A percentile compares a stretch with the other conserved stretches of the same genome.
Conservation (phyloP, 768 basidiomycete genomes). For the Termitomyces sp. region DNA sequence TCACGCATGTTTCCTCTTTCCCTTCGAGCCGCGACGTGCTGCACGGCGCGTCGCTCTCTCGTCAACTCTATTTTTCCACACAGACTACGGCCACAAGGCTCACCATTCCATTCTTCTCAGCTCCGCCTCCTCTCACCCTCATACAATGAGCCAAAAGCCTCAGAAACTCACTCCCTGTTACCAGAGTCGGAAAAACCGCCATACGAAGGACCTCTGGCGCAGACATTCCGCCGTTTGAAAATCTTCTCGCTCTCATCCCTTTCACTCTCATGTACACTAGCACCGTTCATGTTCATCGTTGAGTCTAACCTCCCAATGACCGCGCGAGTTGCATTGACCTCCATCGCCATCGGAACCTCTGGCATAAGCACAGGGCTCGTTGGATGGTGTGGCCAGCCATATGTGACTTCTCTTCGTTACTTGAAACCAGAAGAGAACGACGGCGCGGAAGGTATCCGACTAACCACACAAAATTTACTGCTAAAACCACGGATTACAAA, state of each 20-base stretch:
- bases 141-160: constrained; percentile 3
- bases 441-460: constrained; percentile 54
- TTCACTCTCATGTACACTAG: constrained; percentile 58
- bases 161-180: background rate
- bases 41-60: constrained; percentile 2
- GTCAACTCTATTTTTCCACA: background rate
- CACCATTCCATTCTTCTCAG: background rate
- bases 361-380: constrained; percentile 73
- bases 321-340: constrained; percentile 65
- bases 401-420: constrained; percentile 62
- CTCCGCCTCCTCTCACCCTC: constrained; percentile 11
- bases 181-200: constrained; percentile 24
- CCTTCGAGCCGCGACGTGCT: constrained; percentile 7
- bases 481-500: constrained; percentile 61
- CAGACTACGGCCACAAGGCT: background rate
- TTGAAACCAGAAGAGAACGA: constrained; percentile 40
- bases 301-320: constrained; percentile 71
- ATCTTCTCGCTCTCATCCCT: constrained; percentile 81
- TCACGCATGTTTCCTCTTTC: constrained; percentile 10
- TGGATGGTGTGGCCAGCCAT: constrained; percentile 66
- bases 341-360: constrained; percentile 69
- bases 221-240: constrained; percentile 76
- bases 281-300: constrained; percentile 80
- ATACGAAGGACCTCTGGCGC: constrained; percentile 71
- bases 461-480: constrained; percentile 63